Evolutionary conservation across 495 filamentous ascomycete genomes (phyloP).

Genomic region (Patellaria atrata): DNA sequence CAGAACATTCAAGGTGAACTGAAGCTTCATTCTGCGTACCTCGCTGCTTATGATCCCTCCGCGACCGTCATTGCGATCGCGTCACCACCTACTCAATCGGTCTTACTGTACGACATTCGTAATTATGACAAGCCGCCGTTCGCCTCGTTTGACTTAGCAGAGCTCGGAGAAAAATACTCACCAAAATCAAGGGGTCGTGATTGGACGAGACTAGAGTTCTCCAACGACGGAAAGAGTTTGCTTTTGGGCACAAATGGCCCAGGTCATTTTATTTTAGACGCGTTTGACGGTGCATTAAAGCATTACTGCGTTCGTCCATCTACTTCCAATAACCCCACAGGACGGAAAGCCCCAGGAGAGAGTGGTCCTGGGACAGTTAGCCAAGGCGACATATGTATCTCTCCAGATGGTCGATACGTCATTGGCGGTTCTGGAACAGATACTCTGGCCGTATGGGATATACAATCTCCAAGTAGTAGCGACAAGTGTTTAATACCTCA

Average conservation of each 20-base stretch:
- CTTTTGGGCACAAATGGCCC: constrained; percentile 64
- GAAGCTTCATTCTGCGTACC: constrained; percentile 57
- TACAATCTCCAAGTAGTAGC: constrained; percentile 33
- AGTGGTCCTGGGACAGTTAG: constrained; percentile 23
- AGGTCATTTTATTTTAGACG: constrained; percentile 80
- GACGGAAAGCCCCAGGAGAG: constrained; percentile 37
- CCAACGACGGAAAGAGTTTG: constrained; percentile 82
- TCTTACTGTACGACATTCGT: constrained; percentile 84
- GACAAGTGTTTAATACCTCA: too few relatives aligned
- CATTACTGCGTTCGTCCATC: constrained; percentile 40
- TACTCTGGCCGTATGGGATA: constrained; percentile 67
- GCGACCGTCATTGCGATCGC: constrained; percentile 85
- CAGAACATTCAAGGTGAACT: constrained; percentile 63
- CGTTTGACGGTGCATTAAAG: constrained; percentile 64
- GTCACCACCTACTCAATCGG: constrained; percentile 54
- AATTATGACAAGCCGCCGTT: constrained; percentile 89
- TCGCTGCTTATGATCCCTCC: constrained; percentile 77
- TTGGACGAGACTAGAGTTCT: constrained; percentile 85
- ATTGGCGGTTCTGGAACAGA: constrained; percentile 60
- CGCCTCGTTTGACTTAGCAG: constrained; percentile 62
- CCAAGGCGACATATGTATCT: constrained; percentile 76
- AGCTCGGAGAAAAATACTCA: constrained; percentile 41
- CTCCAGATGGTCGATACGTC: constrained; percentile 75
- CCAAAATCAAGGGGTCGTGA: too few relatives aligned
- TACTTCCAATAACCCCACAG: constrained; percentile 28